Percentiles rank a stretch among this genome's conserved stretches.
phyloP scores from a whole-genome alignment of 2,329 filamentous ascomycete genomes.

The Ascochyta pisi region DNA sequence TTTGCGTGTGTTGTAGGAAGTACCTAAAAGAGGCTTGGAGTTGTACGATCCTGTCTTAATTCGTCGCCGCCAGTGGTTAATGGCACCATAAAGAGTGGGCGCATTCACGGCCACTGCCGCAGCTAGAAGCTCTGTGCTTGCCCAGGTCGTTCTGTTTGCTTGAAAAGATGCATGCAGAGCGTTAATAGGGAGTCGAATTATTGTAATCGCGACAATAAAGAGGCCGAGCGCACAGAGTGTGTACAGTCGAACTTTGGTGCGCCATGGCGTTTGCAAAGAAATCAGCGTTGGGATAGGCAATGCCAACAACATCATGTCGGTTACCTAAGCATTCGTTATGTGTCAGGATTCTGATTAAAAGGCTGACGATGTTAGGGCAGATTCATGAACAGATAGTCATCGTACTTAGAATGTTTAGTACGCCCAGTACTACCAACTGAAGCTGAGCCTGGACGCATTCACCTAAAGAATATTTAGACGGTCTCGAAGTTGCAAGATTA shows the following conservation, averaged over 20 bases:
- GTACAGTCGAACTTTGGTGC: not conserved
- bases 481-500: not conserved
- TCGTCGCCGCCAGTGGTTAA: conserved; percentile 1
- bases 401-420: conserved; percentile 1
- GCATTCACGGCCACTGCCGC: not conserved
- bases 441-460: not conserved
- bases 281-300: not conserved
- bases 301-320: not conserved
- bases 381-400: not conserved
- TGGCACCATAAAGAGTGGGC: not conserved
- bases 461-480: not conserved
- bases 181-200: conserved; percentile 3
- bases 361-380: too few species aligned
- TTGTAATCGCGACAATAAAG: not conserved
- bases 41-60: not conserved
- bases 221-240: not conserved
- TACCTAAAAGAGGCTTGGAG: not conserved
- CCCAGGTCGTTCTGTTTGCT: not conserved
- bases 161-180: not conserved
- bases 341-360: not conserved
- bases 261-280: not conserved
- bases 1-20: not conserved
- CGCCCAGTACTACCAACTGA: not conserved
- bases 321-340: not conserved
- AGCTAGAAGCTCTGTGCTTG: not conserved